Evolutionary conservation across 805 yeast genomes (phyloP), one percentile per base, ranked within the genome.

Genomic region (Ogataea paradorogensis): DNA sequence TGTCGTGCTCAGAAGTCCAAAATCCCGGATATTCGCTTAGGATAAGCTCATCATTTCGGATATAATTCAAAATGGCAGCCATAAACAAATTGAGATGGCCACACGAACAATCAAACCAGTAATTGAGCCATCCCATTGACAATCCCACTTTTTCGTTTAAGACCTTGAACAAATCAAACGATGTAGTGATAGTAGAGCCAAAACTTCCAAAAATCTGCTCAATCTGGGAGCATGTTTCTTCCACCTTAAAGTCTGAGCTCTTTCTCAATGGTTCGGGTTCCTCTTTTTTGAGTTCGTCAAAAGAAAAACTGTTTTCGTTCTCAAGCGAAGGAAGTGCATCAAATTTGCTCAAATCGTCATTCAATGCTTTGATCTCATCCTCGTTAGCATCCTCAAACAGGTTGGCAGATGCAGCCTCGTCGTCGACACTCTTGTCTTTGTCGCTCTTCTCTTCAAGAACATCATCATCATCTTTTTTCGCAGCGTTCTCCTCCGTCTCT

Each of bases 41-140:
- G 6, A 51, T 44, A n/a, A 58, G 45, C 31, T 56, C 59, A 15
- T 58, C 62, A 24, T 57, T 55, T 24, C 53, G 40, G 18, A 60
- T 45, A 35, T 59, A 60, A 38, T 60, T 45, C 15, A 54, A 42
- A 30, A 60, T 56, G 5, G 61, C 61, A 29, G 50, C 59, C 40
- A 57, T 45, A 24, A 60, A 59, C 4, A 57, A 44, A 27, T 51
- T 58, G 25, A 59, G 50, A 47, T 58, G 57, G 33, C 65, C 64
- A 45, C 62, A 59, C 7, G 62, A 58, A 35, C 63, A 58, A 37
- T 58, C 62, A 49, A 56, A 61, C 65, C 65, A 61, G 33, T 57
- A 57, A 28, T 52, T 53, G 18, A 57, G 45, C 65, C 65, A 61
- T 31, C 57, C 51, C 48, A 55, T 35, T 5, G 60, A 56, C 16